Conservation (phyloP, 2,329 filamentous ascomycete genomes). For the Lasiodiplodia hormozganensis region DNA sequence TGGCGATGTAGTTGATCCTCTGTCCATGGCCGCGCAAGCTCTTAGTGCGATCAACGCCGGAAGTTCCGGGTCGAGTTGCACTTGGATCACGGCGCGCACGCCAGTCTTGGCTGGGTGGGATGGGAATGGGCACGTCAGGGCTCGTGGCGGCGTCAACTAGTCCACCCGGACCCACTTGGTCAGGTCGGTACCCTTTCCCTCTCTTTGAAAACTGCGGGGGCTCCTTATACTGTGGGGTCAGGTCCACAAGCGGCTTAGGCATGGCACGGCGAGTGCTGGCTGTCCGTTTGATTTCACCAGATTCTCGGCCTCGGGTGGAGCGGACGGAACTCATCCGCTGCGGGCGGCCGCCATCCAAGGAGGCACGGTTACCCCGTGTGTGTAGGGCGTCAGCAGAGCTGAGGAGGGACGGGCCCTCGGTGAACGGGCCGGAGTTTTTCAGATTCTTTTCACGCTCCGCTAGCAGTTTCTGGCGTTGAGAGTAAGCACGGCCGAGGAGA, state of each 20-base stretch:
- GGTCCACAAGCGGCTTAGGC: conserved; percentile 70
- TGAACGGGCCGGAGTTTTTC: conserved; percentile 55
- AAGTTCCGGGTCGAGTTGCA: conserved; percentile 42
- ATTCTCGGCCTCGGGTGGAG: conserved; percentile 37
- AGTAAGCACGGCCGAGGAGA: conserved; percentile 59
- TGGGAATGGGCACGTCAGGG: conserved; percentile 49
- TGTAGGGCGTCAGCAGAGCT: conserved; percentile 31
- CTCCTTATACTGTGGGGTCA: conserved; percentile 70
- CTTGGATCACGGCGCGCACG: conserved; percentile 45
- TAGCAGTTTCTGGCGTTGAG: conserved; percentile 51
- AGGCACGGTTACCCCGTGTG: conserved; percentile 35
- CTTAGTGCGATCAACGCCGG: conserved; percentile 37
- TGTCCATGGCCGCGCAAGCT: conserved; percentile 41
- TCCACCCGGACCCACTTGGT: conserved; percentile 45
- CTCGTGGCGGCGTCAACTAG: conserved; percentile 56
- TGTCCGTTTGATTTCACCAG: conserved; percentile 45
- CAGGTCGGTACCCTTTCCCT: conserved; percentile 56
- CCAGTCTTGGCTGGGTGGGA: conserved; percentile 55
- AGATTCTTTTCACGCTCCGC: conserved; percentile 46
- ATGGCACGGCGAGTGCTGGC: conserved; percentile 50
- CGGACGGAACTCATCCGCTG: conserved; percentile 43
- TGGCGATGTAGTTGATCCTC: conserved; percentile 40
- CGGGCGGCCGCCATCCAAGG: conserved; percentile 35
- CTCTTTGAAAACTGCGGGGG: conserved; percentile 65
- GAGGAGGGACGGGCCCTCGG: conserved; percentile 63